Percentiles rank a stretch among this genome's conserved stretches.
These are phyloP conservation scores for Arthrobotrys sinensis DNA, from an alignment of 2,329 filamentous ascomycete genomes.

Conservation along the genomic window DNA sequence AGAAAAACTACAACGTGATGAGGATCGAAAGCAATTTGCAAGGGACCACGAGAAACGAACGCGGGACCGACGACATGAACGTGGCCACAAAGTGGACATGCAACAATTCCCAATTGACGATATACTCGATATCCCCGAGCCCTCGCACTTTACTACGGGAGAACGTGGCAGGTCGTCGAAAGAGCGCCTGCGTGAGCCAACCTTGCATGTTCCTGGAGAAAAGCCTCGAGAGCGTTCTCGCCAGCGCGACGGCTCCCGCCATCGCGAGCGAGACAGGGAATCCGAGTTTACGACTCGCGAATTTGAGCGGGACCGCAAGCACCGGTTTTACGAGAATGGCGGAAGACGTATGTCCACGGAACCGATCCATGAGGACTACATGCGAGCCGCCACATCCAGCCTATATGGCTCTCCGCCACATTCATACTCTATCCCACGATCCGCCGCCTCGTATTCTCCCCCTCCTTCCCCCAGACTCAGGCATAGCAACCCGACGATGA, in stretches of 20 bases:
- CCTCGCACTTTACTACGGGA: conserved; percentile 28
- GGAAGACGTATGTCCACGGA: conserved; percentile 42
- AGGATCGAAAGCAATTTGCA: conserved; percentile 35
- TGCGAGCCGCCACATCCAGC: conserved; percentile 31
- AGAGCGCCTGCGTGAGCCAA: conserved; percentile 48
- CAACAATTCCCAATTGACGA: conserved; percentile 48
- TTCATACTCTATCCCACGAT: conserved; percentile 47
- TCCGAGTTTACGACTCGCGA: conserved; percentile 56
- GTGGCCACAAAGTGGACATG: conserved; percentile 41
- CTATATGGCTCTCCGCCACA: conserved; percentile 51
- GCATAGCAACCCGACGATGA: conserved; percentile 57
- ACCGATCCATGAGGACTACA: conserved; percentile 52
- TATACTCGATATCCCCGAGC: conserved; percentile 46
- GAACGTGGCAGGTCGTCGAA: conserved; percentile 56
- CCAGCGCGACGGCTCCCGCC: conserved; percentile 44
- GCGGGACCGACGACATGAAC: conserved; percentile 42
- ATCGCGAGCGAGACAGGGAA: conserved; percentile 48
- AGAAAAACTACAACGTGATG: conserved; percentile 40
- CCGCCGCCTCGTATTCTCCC: conserved; percentile 44
- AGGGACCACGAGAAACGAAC: conserved; percentile 44
- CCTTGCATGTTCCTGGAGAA: conserved; percentile 43
- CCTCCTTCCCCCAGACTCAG: conserved; percentile 48
- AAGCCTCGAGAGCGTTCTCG: conserved; percentile 52
- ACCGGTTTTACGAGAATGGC: conserved; percentile 28
- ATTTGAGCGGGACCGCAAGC: conserved; percentile 24